Evolutionary conservation across 176 grass and related monocot genomes (phyloP), one percentile per base, ranked within the genome.

Genomic region (Dactylis glomerata): DNA sequence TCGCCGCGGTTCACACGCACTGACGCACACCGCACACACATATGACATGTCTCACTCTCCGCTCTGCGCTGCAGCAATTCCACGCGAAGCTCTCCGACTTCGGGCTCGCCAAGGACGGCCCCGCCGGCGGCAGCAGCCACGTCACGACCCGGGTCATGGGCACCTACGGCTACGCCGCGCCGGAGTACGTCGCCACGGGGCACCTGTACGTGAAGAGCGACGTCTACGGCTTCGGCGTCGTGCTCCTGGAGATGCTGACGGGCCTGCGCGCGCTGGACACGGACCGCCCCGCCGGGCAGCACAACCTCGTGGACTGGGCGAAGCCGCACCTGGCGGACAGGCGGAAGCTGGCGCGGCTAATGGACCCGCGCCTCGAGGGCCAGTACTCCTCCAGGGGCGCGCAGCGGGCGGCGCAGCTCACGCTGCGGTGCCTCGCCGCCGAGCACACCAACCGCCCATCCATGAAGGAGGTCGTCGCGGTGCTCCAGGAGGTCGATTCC

Each of bases 151-250:
- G 95, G 5, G 88, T 94, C 2, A 92, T 97, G 92, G 95, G 95
- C 71, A 97, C 95, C 8, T 87, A 92, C 54, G 95, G 95, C 24
- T 97, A 97, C 41, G 92, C 95, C 22, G 95, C 95, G 17, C 95
- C 95, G 22, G 95, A 97, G 79, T 97, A 97, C 84, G 88, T 94
- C 22, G 90, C 95, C 16, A 89, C 87, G 28, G 49, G 93, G 14
- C 93, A 89, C 89, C 81, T 96, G 52, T 96, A 96, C 55, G 82
- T 96, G 57, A 92, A 92, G 83, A 96, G 93, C 73, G 93, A 96
- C 63, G 93, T 96, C 31, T 96, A 89, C 56, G 91, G 93, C 3
- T 96, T 93, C 46, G 93, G 93, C 82, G 93, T 96, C 31, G 91
- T 96, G 79, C 88, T 96, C 4, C 88, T 96, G 37, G 93, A 96